Evolutionary conservation across 768 basidiomycete genomes (phyloP).

Genomic region (Mycena rosella): DNA sequence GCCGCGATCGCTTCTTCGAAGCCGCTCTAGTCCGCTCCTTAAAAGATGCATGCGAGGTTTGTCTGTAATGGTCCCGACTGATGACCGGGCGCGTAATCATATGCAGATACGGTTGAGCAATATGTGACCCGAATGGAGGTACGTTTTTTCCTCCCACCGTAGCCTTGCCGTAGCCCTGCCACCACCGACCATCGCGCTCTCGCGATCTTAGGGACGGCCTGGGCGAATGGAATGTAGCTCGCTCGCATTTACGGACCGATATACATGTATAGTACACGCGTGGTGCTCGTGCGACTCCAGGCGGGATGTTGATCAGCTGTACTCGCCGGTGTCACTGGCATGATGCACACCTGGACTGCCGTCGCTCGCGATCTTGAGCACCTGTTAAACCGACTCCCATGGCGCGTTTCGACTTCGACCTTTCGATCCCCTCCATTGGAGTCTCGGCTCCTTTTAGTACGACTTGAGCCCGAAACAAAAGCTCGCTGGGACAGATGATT

Average conservation of each 20-base stretch:
- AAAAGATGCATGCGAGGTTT: constrained; percentile 19
- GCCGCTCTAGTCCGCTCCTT: background rate
- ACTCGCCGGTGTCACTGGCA: too few relatives aligned
- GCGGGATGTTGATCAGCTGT: too few relatives aligned
- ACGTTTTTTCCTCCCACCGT: background rate
- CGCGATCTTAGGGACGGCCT: too few relatives aligned
- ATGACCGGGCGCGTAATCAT: background rate
- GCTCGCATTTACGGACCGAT: too few relatives aligned
- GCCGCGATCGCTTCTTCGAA: background rate
- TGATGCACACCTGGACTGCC: too few relatives aligned
- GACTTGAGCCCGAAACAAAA: too few relatives aligned
- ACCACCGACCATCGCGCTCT: too few relatives aligned
- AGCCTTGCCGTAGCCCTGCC: background rate
- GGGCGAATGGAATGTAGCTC: too few relatives aligned
- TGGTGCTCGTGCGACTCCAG: too few relatives aligned
- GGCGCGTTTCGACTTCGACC: background rate
- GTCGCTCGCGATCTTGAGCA: too few relatives aligned
- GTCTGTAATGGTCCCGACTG: background rate
- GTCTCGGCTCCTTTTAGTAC: background rate
- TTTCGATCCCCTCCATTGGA: background rate
- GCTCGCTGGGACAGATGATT: background rate
- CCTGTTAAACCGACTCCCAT: background rate
- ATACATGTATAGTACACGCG: too few relatives aligned
- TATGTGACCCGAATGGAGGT: background rate
- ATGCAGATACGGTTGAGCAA: too few relatives aligned